These are phyloP conservation scores for Pistacia integerrima DNA, from an alignment of 345 rosid genomes.

Conservation along the genomic window DNA sequence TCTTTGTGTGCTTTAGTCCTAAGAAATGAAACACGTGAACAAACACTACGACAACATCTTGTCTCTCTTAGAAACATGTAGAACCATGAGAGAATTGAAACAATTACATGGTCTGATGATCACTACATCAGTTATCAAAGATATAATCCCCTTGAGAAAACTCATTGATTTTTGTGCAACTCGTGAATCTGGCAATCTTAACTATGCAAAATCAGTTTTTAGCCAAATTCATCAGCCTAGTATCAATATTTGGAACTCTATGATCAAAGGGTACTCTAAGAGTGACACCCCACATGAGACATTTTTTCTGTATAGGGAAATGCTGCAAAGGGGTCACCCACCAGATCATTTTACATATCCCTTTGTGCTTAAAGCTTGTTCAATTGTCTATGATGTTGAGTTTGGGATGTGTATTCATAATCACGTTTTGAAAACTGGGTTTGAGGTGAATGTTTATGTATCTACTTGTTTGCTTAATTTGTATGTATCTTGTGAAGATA, in stretches of 20 bases:
- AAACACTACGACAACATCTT: slow-evolving; percentile 25
- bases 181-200: slow-evolving; percentile 22
- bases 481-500: slow-evolving; percentile 35
- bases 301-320: slow-evolving; percentile 25
- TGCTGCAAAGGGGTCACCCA: slow-evolving; percentile 31
- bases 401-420: slow-evolving; percentile 36
- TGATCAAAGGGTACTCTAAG: slow-evolving; percentile 41
- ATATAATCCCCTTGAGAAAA: slow-evolving; percentile 33
- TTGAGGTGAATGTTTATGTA: slow-evolving; percentile 35
- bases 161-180: slow-evolving; percentile 30
- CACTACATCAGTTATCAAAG: slow-evolving; percentile 31
- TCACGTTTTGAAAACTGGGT: slow-evolving; percentile 32
- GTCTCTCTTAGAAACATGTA: slow-evolving; percentile 33
- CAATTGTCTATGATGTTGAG: slow-evolving; percentile 6
- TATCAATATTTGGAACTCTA: slow-evolving; percentile 43
- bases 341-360: slow-evolving; percentile 37
- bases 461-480: slow-evolving; percentile 39
- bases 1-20: not conserved
- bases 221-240: slow-evolving; percentile 19
- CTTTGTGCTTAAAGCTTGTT: slow-evolving; percentile 37
- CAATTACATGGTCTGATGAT: slow-evolving; percentile 39
- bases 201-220: slow-evolving; percentile 22
- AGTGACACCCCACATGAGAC: slow-evolving; percentile 22
- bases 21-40: slow-evolving; percentile 21
- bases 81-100: slow-evolving; percentile 30